Percentiles rank a stretch among this genome's conserved stretches.
Conservation (phyloP, 2,329 filamentous ascomycete genomes). For the Tolypocladium ophioglossoides region DNA sequence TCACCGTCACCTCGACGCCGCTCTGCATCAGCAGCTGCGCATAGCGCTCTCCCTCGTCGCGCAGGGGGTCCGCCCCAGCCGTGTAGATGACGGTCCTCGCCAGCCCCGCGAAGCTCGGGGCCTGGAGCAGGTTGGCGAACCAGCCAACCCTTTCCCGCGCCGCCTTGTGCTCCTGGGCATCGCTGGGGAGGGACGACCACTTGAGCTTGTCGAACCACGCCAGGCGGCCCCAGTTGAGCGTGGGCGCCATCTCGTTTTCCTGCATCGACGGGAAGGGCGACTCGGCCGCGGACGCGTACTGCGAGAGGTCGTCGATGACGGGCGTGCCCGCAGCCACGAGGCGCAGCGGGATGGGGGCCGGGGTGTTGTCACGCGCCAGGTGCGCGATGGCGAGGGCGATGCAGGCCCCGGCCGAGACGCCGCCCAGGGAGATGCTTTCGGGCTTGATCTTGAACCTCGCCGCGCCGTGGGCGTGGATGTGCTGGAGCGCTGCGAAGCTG, state of each 20-base stretch:
- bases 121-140: conserved; percentile 22
- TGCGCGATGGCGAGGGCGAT: conserved; percentile 28
- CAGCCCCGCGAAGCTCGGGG: conserved; percentile 21
- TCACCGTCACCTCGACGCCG: conserved; percentile 34
- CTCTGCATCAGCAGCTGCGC: conserved; percentile 27
- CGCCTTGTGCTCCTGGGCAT: conserved; percentile 4
- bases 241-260: conserved; percentile 30
- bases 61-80: conserved; percentile 31
- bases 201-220: conserved; percentile 28
- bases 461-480: conserved; percentile 23
- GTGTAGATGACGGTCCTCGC: conserved; percentile 30
- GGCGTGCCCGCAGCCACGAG: conserved; percentile 29
- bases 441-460: conserved; percentile 25
- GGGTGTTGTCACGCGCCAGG: conserved; percentile 24
- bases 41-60: conserved; percentile 39
- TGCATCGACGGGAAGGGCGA: conserved; percentile 29
- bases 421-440: conserved; percentile 29
- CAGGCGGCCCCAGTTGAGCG: conserved; percentile 31
- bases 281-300: conserved; percentile 21
- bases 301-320: conserved; percentile 27
- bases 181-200: conserved; percentile 13
- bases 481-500: conserved; percentile 32
- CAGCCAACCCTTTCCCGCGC: conserved; percentile 11
- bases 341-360: conserved; percentile 21
- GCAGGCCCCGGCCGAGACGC: conserved; percentile 33